Percentiles rank a stretch among this genome's conserved stretches.
Conservation (phyloP, 2,329 filamentous ascomycete species). For the Aspergillus oerlinghausenensis region DNA sequence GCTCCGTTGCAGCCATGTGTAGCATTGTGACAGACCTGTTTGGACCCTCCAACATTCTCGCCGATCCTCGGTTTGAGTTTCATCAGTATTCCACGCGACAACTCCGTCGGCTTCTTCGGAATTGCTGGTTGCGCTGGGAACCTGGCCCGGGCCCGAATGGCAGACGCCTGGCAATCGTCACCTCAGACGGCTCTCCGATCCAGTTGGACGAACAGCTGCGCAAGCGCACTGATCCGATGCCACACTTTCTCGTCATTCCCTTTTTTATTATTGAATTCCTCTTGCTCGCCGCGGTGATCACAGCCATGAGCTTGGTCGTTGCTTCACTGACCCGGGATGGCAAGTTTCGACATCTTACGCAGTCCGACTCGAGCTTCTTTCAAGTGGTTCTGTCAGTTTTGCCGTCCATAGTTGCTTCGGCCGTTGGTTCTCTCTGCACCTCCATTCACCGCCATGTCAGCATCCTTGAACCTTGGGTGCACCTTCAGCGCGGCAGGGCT, state of each 20-base stretch:
- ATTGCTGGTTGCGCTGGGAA: conserved; percentile 27
- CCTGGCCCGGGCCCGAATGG: conserved; percentile 21
- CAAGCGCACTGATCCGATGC: conserved; percentile 26
- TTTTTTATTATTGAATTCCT: conserved; percentile 33
- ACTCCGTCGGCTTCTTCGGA: conserved; percentile 25
- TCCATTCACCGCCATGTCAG: conserved; percentile 33
- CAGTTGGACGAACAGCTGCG: conserved; percentile 21
- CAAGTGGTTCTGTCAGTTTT: conserved; percentile 29
- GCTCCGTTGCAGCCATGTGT: conserved; percentile 33
- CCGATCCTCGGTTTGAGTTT: conserved; percentile 22
- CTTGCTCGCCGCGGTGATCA: conserved; percentile 26
- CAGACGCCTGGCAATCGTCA: conserved; percentile 25
- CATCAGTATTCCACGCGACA: conserved; percentile 32
- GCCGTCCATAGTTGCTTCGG: conserved; percentile 30
- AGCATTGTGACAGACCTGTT: conserved; percentile 30
- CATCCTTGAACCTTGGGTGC: conserved; percentile 33
- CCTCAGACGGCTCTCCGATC: conserved; percentile 24
- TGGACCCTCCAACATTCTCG: conserved; percentile 24
- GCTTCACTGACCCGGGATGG: conserved; percentile 26
- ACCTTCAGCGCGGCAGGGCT: conserved; percentile 29
- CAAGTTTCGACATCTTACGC: conserved; percentile 26
- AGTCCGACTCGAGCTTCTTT: conserved; percentile 29
- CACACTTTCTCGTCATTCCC: conserved; percentile 31
- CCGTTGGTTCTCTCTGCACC: conserved; percentile 28
- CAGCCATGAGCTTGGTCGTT: conserved; percentile 26